These are phyloP conservation scores for Dalbergia cochinchinensis DNA, from an alignment of 306 rosid species.

Conservation along the genomic window DNA sequence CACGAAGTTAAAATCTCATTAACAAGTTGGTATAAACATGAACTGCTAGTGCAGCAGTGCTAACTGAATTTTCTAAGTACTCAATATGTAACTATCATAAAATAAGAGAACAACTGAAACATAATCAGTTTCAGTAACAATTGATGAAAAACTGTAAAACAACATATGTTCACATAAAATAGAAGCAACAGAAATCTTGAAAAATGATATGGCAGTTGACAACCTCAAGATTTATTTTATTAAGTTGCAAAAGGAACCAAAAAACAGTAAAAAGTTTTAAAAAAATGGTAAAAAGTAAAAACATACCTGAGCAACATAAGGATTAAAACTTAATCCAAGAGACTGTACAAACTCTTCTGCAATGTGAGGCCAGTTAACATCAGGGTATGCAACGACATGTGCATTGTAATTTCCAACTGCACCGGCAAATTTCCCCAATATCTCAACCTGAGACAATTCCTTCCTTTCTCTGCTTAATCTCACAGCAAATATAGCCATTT, in stretches of 20 bases:
- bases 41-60: background rate
- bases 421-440: slow-evolving; percentile 94
- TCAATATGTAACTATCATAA: slow-evolving; percentile 5
- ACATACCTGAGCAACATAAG: slow-evolving; percentile 80
- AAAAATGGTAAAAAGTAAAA: slow-evolving; percentile 11
- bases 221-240: slow-evolving; percentile 1
- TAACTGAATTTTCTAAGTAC: background rate
- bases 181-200: background rate
- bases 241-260: background rate
- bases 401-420: slow-evolving; percentile 99
- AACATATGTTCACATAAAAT: background rate
- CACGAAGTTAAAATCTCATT: slow-evolving; percentile 3
- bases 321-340: slow-evolving; percentile 83
- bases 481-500: slow-evolving; percentile 89
- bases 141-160: background rate
- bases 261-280: background rate
- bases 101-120: background rate
- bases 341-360: slow-evolving; percentile 79
- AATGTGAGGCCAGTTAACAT: slow-evolving; percentile 71
- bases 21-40: slow-evolving; percentile 18
- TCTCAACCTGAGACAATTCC: slow-evolving; percentile 68
- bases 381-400: slow-evolving; percentile 85
- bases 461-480: slow-evolving; percentile 80
- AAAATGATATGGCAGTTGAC: slow-evolving; percentile 3
- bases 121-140: slow-evolving; percentile 8